These are phyloP conservation scores for Quercus aquifolioides DNA, from an alignment of 306 rosid genomes.

Conservation along the genomic window DNA sequence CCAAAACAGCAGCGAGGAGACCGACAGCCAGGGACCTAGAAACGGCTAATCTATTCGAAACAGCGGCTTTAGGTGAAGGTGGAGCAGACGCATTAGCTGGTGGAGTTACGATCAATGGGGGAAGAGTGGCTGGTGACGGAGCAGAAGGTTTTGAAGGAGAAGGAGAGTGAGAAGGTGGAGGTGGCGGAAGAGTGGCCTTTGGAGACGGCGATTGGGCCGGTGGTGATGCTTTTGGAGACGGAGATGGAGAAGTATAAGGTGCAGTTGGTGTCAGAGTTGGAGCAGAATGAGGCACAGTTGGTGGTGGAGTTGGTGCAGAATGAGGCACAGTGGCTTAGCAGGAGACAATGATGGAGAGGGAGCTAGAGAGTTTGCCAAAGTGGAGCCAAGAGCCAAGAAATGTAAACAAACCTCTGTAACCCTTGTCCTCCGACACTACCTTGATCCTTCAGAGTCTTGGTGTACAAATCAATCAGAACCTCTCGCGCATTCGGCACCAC, in stretches of 20 bases:
- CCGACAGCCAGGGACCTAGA: constrained; percentile 25
- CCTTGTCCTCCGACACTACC: too few relatives aligned
- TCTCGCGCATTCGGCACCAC: too few relatives aligned
- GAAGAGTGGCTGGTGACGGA: constrained; percentile 1
- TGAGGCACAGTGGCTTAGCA: neutral
- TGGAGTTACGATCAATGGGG: constrained; percentile 22
- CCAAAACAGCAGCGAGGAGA: constrained; percentile 25
- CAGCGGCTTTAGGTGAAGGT: constrained; percentile 8
- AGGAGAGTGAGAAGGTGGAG: neutral
- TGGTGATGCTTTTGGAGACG: neutral
- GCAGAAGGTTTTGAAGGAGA: neutral
- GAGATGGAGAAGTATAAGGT: too few relatives aligned
- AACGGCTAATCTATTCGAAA: constrained; percentile 3
- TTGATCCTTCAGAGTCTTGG: too few relatives aligned
- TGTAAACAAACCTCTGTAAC: too few relatives aligned
- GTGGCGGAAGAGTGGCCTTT: constrained; percentile 15
- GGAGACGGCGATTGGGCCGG: constrained; percentile 9
- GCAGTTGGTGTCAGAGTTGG: neutral
- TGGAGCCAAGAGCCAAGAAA: neutral
- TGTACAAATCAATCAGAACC: too few relatives aligned
- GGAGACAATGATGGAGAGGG: neutral
- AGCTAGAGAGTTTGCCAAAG: constrained; percentile 7
- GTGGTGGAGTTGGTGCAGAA: neutral
- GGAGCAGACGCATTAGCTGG: constrained; percentile 35
- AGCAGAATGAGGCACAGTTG: neutral